Base-by-base conservation (phyloP, 805 yeast genomes). In the Wickerhamomyces ciferrii region DNA sequence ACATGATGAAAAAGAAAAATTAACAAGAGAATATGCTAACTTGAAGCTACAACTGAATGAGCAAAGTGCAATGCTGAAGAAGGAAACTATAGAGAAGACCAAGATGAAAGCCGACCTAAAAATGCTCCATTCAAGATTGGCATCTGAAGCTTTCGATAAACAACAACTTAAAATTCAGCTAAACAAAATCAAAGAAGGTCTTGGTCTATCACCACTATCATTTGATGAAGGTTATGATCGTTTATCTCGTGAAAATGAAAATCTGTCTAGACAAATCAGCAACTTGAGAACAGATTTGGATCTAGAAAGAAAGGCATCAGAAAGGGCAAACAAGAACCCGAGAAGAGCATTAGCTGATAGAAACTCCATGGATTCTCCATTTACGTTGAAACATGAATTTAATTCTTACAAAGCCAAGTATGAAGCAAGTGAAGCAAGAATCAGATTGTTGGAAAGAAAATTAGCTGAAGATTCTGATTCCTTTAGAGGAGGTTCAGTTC, bases 61-160 rank as follows among this genome's bases (percentile, higher is more conserved):
- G 47, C 71, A 69, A 19, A 66, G 72, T 48, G 81, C 79, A 10
- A 56, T 67, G 3, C 53, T 80, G 44, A 67, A 78, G 39, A 74
- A 69, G 34, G 82, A 78, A 54, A 54, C 64, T 10, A 66, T 66
- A 27, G 70, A 66, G 19, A 69, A 68, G 41, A 60, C 69, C 55
- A 61, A 75, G 64, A 60, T 83, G 39, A 66, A 70, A 21, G 80
- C 84, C 40, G 88, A 84, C 48, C 56, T 83, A 43, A 72, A 74
- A 29, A 66, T 84, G 53, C 62, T 86, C 14, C 84, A 83, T 52
- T 76, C 83, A 2, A 72, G 87, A 53, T 60, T 81, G n/a, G 83
- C 84, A 2, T 72, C 83, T n/a, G 83, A 81, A 43, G 71, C 82
- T 7, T 77, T 78, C 50, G 84, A 80, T 45, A 77, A 74, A 48